Percentiles rank a stretch among this genome's conserved stretches.
phyloP scores from a whole-genome alignment of 306 rosid species.

The Clitoria ternatea region DNA sequence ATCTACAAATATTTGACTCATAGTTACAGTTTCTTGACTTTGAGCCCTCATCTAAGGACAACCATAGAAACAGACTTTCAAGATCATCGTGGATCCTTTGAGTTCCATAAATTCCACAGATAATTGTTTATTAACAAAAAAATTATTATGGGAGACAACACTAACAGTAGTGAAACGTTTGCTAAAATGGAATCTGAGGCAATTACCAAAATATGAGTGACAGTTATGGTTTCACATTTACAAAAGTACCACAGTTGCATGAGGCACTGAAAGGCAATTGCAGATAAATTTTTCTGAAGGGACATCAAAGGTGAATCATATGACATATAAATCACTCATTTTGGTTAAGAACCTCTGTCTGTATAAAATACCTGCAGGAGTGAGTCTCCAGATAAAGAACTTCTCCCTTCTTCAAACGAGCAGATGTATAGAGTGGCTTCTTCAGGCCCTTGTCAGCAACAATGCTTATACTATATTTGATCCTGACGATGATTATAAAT shows the following conservation, averaged over 20 bases:
- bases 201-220: not conserved
- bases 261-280: not conserved
- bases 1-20: conserved; percentile 46
- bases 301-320: not conserved
- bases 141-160: not conserved
- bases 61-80: conserved; percentile 8
- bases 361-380: conserved; percentile 59
- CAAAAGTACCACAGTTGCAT: not conserved
- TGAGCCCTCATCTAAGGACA: not conserved
- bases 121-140: not conserved
- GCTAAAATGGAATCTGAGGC: conserved; percentile 10
- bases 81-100: not conserved
- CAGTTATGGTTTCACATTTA: conserved; percentile 1
- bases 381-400: conserved; percentile 90
- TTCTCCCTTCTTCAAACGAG: conserved; percentile 97
- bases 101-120: not conserved
- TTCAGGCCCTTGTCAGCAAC: conserved; percentile 98
- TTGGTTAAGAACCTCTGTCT: conserved; percentile 14
- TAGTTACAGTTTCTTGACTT: conserved; percentile 7
- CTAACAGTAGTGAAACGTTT: not conserved
- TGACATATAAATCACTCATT: conserved; percentile 12
- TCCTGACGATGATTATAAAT: conserved; percentile 50
- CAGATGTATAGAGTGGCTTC: conserved; percentile 81
- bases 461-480: conserved; percentile 91
- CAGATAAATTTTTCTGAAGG: not conserved